Base-by-base conservation (phyloP, 73 alveolate genomes). In the Paramecium caudatum region DNA sequence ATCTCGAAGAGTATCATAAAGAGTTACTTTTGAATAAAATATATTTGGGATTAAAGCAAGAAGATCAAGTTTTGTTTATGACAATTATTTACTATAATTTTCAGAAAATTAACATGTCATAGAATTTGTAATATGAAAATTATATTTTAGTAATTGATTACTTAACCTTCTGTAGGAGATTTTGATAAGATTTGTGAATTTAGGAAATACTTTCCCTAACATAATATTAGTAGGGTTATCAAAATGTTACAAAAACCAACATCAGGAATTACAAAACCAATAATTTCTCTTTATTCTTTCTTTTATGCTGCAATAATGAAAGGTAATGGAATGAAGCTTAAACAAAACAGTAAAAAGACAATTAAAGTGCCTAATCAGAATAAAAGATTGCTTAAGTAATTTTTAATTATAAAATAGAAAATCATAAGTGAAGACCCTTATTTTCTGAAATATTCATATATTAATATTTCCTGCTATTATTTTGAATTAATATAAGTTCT, bases 131-230 rank as follows among this genome's bases (percentile, higher is more conserved):
- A 74, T 8, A 37, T 27, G 16, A 5, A 5, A 16, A 17, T 74
- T 10, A 45, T 74, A 23, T 5, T 6, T 3, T 23, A 37, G 68
- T 68, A 63, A 1, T 39, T 74, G 9, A 39, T 74, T 5, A 74
- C 88, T 4, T 21, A 74, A 13, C 88, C 88, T 13, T 74, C 88
- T 17, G 41, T 74, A 4, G 88, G 88, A 41, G 88, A 45, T 3
- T 74, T 74, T 25, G 88, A 74, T 41, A 74, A 43, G n/a, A 74
- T 74, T 16, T 37, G 37, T 12, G 65, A 74, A 15, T 74, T 74
- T 46, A 74, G 88, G 32, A 47, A 41, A 13, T 74, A 27, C 43
- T 74, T 39, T 74, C 88, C 88, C 7, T 21, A 74, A 39, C 43
- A 27, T 74, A 74, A 74, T 21, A 41, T 74, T 7, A 19, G 43